Evolutionary conservation across 164 flowering plant species (phyloP).

Genomic region (Vitis amurensis): DNA sequence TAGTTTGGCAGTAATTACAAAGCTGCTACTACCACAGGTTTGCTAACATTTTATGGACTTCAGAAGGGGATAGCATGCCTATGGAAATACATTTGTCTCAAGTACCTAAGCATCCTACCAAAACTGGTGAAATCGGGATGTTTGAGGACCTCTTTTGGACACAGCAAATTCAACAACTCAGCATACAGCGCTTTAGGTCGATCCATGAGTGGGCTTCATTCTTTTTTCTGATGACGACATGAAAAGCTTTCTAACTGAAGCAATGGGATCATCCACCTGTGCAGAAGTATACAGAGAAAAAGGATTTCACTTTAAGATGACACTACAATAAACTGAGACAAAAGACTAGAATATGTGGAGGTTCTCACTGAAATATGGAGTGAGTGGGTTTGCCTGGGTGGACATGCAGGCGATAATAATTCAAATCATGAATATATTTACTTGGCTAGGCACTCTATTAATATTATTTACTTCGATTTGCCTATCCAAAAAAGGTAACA

Average conservation of each 20-base stretch:
- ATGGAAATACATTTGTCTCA: neutral
- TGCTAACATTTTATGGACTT: no score
- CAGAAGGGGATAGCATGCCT: neutral
- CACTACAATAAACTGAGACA: neutral
- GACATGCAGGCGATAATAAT: no score
- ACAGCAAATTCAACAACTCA: neutral
- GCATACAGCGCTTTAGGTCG: slow-evolving; percentile 18
- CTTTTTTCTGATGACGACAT: slow-evolving; percentile 58
- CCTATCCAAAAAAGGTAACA: no score
- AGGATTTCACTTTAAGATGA: neutral
- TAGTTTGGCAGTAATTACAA: no score
- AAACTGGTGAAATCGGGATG: neutral
- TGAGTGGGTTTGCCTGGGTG: no score
- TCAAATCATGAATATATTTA: no score
- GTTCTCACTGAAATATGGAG: neutral
- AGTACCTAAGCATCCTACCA: slow-evolving; percentile 1
- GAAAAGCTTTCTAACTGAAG: slow-evolving; percentile 68
- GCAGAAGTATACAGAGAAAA: neutral
- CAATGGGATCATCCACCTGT: slow-evolving; percentile 84
- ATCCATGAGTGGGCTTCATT: slow-evolving; percentile 24
- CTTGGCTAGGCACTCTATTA: no score
- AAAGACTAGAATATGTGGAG: neutral
- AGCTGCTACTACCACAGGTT: no score
- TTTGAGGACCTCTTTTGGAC: neutral
- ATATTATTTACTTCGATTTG: no score